phyloP scores from a whole-genome alignment of 805 yeast genomes.

The Starmerella bombi region DNA sequence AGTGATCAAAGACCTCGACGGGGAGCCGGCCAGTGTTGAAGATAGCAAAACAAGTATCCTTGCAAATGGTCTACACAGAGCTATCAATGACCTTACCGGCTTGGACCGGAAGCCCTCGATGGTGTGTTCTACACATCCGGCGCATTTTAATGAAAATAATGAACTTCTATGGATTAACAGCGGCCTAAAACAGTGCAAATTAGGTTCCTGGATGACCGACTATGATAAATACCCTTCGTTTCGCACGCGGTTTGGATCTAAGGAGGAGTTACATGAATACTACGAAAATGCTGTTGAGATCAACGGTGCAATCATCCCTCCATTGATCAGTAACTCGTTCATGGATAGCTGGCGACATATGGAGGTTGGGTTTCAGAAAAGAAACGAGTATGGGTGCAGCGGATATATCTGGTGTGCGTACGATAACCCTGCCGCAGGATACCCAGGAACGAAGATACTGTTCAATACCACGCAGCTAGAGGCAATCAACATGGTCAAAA shows the following conservation, averaged over 20 bases:
- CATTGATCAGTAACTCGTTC: not conserved
- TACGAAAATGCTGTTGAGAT: not conserved
- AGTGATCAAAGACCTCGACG: not conserved
- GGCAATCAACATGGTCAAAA: not conserved
- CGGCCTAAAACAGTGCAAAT: constrained; percentile 6
- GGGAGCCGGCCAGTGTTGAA: not conserved
- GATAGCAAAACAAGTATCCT: too few relatives aligned
- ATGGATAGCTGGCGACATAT: not conserved
- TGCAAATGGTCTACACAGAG: too few relatives aligned
- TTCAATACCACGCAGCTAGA: not conserved
- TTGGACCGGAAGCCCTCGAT: not conserved
- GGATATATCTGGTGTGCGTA: constrained; percentile 8
- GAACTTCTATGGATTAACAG: constrained; percentile 10
- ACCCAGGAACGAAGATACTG: not conserved
- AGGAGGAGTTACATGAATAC: not conserved
- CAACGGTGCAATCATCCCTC: constrained; percentile 3
- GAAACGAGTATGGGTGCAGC: constrained; percentile 1
- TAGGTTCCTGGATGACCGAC: not conserved
- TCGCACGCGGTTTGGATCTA: not conserved
- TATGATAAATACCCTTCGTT: not conserved
- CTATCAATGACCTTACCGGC: not conserved
- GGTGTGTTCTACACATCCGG: constrained; percentile 4
- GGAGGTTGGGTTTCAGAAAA: not conserved
- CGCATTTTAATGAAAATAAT: constrained; percentile 2
- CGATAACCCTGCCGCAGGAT: not conserved